phyloP scores from a whole-genome alignment of 2,329 filamentous ascomycete genomes.

The Alternaria ethzedia region DNA sequence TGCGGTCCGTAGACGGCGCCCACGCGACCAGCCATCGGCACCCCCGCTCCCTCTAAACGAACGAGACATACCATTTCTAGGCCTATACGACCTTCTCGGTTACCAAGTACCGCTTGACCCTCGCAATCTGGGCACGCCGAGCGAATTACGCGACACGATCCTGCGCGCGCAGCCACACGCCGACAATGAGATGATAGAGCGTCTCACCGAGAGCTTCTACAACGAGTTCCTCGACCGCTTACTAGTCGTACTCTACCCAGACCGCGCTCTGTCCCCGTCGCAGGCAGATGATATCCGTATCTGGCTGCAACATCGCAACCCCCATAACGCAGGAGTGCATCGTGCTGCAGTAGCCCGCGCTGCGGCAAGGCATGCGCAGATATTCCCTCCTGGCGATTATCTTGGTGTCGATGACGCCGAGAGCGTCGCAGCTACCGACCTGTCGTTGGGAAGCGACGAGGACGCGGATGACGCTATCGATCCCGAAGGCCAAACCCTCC shows the following conservation, averaged over 20 bases:
- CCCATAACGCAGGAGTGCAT: conserved; percentile 8
- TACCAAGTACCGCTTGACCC: conserved; percentile 29
- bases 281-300: conserved; percentile 27
- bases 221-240: conserved; percentile 41
- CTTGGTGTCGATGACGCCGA: conserved; percentile 27
- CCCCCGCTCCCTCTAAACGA: conserved; percentile 23
- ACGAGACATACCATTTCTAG: conserved; percentile 28
- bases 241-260: conserved; percentile 29
- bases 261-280: conserved; percentile 19
- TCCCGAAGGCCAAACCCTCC: conserved; percentile 75
- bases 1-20: conserved; percentile 62
- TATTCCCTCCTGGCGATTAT: conserved; percentile 12
- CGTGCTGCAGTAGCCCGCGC: conserved; percentile 22
- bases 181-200: conserved; percentile 26
- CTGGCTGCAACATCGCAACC: conserved; percentile 27
- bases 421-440: conserved; percentile 42
- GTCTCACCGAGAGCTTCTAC: conserved; percentile 31
- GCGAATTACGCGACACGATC: conserved; percentile 33
- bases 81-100: conserved; percentile 36
- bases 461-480: conserved; percentile 47
- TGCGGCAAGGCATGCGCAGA: conserved; percentile 28
- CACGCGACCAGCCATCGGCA: conserved; percentile 30
- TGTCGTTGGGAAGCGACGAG: conserved; percentile 38
- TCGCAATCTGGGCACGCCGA: conserved; percentile 23
- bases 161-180: conserved; percentile 23